These are phyloP conservation scores for Dothideomycetes sp. DNA, from an alignment of 2,329 filamentous ascomycete species.

Conservation along the genomic window DNA sequence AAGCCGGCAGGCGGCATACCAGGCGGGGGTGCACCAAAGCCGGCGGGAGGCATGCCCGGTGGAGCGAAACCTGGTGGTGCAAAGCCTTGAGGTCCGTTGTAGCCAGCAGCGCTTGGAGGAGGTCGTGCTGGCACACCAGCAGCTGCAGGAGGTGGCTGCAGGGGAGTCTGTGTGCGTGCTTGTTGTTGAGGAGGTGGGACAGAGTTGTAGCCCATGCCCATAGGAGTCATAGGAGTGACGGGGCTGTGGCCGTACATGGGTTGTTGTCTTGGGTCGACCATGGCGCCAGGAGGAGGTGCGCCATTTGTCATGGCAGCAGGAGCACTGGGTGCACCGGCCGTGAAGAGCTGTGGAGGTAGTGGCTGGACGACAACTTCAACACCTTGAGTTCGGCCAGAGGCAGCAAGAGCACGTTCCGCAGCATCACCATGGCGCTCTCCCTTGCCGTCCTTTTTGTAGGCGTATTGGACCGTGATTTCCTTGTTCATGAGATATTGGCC, in stretches of 20 bases:
- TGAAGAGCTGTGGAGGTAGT: slow-evolving; percentile 62
- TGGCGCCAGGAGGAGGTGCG: slow-evolving; percentile 25
- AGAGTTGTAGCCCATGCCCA: slow-evolving; percentile 25
- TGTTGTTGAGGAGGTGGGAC: slow-evolving; percentile 28
- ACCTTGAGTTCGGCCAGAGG: slow-evolving; percentile 88
- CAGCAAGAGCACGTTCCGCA: slow-evolving; percentile 82
- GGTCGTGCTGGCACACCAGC: slow-evolving; percentile 56
- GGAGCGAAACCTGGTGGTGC: slow-evolving; percentile 32
- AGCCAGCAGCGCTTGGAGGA: slow-evolving; percentile 57
- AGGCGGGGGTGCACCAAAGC: slow-evolving; percentile 12
- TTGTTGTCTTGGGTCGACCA: slow-evolving; percentile 24
- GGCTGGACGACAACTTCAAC: slow-evolving; percentile 72
- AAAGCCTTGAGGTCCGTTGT: slow-evolving; percentile 52
- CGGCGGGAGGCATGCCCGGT: slow-evolving; percentile 23
- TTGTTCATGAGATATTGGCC: slow-evolving; percentile 96
- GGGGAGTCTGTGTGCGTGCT: slow-evolving; percentile 33
- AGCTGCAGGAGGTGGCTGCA: slow-evolving; percentile 48
- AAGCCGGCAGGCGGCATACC: slow-evolving; percentile 16
- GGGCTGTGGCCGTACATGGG: slow-evolving; percentile 12
- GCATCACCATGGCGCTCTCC: slow-evolving; percentile 91
- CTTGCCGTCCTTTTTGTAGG: slow-evolving; percentile 98
- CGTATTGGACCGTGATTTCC: slow-evolving; percentile 92
- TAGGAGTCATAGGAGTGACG: slow-evolving; percentile 17
- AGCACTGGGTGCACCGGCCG: slow-evolving; percentile 26
- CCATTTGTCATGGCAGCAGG: slow-evolving; percentile 35